A percentile compares a stretch with the other conserved stretches of the same genome.
Conservation (phyloP, 2,329 filamentous ascomycete genomes). For the Phyllachora maydis region DNA sequence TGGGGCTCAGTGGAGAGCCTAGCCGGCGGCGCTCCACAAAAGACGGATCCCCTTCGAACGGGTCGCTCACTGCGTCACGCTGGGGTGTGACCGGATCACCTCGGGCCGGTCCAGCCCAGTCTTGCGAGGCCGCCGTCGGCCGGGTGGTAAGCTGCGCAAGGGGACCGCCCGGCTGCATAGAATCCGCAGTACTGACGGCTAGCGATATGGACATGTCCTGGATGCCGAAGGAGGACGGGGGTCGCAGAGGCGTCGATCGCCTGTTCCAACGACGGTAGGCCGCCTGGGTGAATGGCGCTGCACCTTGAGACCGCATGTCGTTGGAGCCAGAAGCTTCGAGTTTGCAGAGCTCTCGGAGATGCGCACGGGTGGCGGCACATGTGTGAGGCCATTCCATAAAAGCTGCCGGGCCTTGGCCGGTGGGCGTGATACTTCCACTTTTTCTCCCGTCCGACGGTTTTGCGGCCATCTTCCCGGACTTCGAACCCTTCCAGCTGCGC, state of each 20-base stretch:
- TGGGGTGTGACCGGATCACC: conserved; percentile 2
- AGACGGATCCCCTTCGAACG: conserved; percentile 9
- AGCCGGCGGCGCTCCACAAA: conserved; percentile 16
- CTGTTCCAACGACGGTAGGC: conserved; percentile 27
- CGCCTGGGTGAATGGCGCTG: conserved; percentile 31
- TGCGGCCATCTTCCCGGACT: conserved; percentile 11
- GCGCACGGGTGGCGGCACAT: conserved; percentile 36
- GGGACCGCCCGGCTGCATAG: conserved; percentile 41
- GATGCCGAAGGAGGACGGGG: conserved; percentile 30
- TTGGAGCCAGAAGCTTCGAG: conserved; percentile 22
- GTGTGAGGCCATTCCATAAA: conserved; percentile 45
- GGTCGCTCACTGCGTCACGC: no score
- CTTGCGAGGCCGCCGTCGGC: conserved; percentile 9
- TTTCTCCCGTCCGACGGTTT: conserved; percentile 12
- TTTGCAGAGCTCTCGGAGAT: conserved; percentile 42
- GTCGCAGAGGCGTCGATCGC: conserved; percentile 22
- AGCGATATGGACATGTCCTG: conserved; percentile 44
- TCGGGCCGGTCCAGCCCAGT: not conserved
- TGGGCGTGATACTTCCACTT: conserved; percentile 35
- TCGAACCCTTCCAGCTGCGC: conserved; percentile 44
- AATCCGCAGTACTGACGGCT: conserved; percentile 38
- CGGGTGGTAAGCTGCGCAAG: conserved; percentile 37
- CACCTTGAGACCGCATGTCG: conserved; percentile 27
- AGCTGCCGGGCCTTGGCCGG: conserved; percentile 20
- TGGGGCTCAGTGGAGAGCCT: conserved; percentile 33